Base-by-base conservation (phyloP, 768 basidiomycete genomes). In the Exsudoporus frostii region DNA sequence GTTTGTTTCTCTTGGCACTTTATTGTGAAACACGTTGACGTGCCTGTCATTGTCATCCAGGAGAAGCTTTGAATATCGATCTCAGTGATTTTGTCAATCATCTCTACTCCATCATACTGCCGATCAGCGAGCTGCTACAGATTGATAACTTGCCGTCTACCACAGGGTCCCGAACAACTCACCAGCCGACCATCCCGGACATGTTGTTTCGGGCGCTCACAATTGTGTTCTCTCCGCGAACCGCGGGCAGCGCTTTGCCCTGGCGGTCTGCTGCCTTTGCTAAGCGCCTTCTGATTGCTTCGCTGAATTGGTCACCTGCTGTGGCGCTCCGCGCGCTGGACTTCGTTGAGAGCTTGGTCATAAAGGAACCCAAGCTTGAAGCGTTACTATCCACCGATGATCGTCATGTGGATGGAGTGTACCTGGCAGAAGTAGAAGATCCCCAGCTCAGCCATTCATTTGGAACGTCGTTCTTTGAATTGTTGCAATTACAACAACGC, bases 51-150 rank as follows among this genome's bases (percentile, higher is more conserved):
- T 19, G 25, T 20, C 41, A 39, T 25, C 41, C 52, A 96, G 93
- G 94, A 53, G 97, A 99, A 74, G 92, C 96, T n/a, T 79, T 99
- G 61, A 94, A 93, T 64, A 91, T 99, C 65, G 97, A 98, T 77
- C 79, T 98, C 50, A 79, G 76, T 63, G 96, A 94, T 63, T 98
- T 98, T 66, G 80, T 92, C 68, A 80, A 85, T 47, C 80, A 83
- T 24, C 80, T 99, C 9, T 98, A 96, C 74, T 76, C 83, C 20
- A 79, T 94, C 58, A 83, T 99, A 59, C 77, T 87, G 10, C 82
- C 88, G 5, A 75, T 96, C 60, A 83, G 85, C 48, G 70, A 90
- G 53, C 74, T 81, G 60, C 76, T 80, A 9, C 81, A 83, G 56
- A 74, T 91, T 56, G 90, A 93, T 51, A 73, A 76, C 40, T 62